Percentiles rank a stretch among this genome's conserved stretches.
Conservation (phyloP, 2,329 filamentous ascomycete genomes). For the Colletotrichum sp. region DNA sequence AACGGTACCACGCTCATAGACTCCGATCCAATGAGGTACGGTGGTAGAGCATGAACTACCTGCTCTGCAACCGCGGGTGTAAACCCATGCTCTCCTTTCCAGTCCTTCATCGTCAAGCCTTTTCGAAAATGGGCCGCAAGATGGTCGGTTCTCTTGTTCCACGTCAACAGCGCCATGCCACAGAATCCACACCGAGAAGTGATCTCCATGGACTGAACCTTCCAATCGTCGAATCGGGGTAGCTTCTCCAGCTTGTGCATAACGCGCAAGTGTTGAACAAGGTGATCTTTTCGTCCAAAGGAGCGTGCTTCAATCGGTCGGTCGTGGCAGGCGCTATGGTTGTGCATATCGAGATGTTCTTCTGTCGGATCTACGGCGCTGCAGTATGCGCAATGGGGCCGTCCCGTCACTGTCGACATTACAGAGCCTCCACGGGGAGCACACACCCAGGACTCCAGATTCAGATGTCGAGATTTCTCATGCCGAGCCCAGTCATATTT, state of each 20-base stretch:
- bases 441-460: slow-evolving; percentile 51
- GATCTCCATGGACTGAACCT: slow-evolving; percentile 24
- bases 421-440: slow-evolving; percentile 27
- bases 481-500: slow-evolving; percentile 55
- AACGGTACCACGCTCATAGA: slow-evolving; percentile 27
- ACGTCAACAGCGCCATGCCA: slow-evolving; percentile 24
- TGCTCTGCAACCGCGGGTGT: slow-evolving; percentile 24
- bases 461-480: slow-evolving; percentile 51
- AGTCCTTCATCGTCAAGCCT: slow-evolving; percentile 31
- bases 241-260: slow-evolving; percentile 37
- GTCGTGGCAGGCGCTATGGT: slow-evolving; percentile 23
- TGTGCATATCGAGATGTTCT: slow-evolving; percentile 28
- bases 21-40: slow-evolving; percentile 30
- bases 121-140: slow-evolving; percentile 30
- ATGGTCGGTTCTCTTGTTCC: slow-evolving; percentile 31
- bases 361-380: slow-evolving; percentile 22
- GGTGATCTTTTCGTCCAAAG: slow-evolving; percentile 35
- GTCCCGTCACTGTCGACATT: slow-evolving; percentile 22
- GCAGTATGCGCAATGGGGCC: slow-evolving; percentile 29
- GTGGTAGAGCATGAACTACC: slow-evolving; percentile 28
- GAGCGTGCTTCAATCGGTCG: slow-evolving; percentile 16
- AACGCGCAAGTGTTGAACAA: slow-evolving; percentile 32
- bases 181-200: slow-evolving; percentile 35
- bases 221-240: slow-evolving; percentile 43
- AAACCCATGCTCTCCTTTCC: slow-evolving; percentile 32